A percentile compares a stretch with the other conserved stretches of the same genome.
phyloP scores from a whole-genome alignment of 768 basidiomycete genomes.

The Leccinum uliginosum region DNA sequence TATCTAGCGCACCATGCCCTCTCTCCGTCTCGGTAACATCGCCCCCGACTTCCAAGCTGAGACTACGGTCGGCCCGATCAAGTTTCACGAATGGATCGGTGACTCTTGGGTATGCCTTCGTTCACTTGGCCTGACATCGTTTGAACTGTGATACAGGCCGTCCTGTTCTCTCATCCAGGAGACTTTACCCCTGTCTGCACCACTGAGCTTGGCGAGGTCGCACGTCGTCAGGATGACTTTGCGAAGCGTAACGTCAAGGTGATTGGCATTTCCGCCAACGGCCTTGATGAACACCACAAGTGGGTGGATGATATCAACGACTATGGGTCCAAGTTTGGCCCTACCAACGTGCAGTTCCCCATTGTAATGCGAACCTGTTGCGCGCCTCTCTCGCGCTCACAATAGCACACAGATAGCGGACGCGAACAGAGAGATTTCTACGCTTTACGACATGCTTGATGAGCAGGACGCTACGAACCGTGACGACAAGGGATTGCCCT shows the following conservation, averaged over 20 bases:
- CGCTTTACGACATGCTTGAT: constrained; percentile 94
- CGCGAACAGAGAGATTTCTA: constrained; percentile 77
- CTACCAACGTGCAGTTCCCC: constrained; percentile 83
- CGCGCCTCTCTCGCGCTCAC: constrained; percentile 7
- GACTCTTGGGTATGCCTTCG: constrained; percentile 66
- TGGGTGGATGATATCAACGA: constrained; percentile 91
- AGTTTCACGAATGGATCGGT: constrained; percentile 91
- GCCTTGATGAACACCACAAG: constrained; percentile 72
- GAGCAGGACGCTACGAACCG: constrained; percentile 90
- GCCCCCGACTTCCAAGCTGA: constrained; percentile 92
- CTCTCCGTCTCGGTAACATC: constrained; percentile 78
- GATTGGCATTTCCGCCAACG: constrained; percentile 91
- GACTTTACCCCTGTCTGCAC: constrained; percentile 95
- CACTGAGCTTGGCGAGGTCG: constrained; percentile 95
- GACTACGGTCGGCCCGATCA: constrained; percentile 83
- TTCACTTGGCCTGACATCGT: not conserved
- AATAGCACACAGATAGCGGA: constrained; percentile 73
- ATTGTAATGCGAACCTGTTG: constrained; percentile 49
- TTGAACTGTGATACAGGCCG: constrained; percentile 43
- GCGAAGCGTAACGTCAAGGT: constrained; percentile 85
- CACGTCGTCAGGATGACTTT: constrained; percentile 83
- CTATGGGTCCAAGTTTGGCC: constrained; percentile 63
- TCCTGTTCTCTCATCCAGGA: constrained; percentile 94
- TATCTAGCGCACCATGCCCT: constrained; percentile 30
- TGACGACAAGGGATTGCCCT: constrained; percentile 83